Conservation (phyloP, 441 rosid species). For the Dalechampia spathulata region DNA sequence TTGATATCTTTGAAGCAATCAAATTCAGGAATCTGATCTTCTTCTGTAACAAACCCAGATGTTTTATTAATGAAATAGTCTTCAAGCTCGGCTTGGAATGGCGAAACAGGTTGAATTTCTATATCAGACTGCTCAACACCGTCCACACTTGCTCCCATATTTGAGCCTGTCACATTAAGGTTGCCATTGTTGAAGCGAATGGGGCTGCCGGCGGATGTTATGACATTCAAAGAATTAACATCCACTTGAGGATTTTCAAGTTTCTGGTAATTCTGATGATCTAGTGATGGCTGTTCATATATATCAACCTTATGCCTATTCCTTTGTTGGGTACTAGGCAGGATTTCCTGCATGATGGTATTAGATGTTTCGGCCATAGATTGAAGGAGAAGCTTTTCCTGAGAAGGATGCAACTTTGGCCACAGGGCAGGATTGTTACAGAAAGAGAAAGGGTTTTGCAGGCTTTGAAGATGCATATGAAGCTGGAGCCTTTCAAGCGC, state of each 20-base stretch:
- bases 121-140: conserved; percentile 16
- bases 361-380: conserved; percentile 26
- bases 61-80: conserved; percentile 20
- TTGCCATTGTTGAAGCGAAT: conserved; percentile 5
- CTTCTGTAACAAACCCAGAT: conserved; percentile 16
- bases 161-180: conserved; percentile 12
- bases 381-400: conserved; percentile 38
- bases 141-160: background rate
- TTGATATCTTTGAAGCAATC: conserved; percentile 43
- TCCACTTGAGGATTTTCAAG: conserved; percentile 15
- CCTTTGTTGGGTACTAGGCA: conserved; percentile 21
- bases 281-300: conserved; percentile 14
- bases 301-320: conserved; percentile 12
- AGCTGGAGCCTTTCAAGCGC: conserved; percentile 92
- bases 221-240: conserved; percentile 16
- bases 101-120: conserved; percentile 13
- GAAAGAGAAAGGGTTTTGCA: conserved; percentile 59
- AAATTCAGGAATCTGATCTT: conserved; percentile 35
- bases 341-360: conserved; percentile 21
- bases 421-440: conserved; percentile 62
- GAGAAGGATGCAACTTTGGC: conserved; percentile 73
- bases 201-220: conserved; percentile 14
- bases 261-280: conserved; percentile 18
- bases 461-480: conserved; percentile 79
- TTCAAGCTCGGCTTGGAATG: conserved; percentile 37